Base-by-base conservation (phyloP, 2,329 filamentous ascomycete species). In the Talaromyces rugulosus region DNA sequence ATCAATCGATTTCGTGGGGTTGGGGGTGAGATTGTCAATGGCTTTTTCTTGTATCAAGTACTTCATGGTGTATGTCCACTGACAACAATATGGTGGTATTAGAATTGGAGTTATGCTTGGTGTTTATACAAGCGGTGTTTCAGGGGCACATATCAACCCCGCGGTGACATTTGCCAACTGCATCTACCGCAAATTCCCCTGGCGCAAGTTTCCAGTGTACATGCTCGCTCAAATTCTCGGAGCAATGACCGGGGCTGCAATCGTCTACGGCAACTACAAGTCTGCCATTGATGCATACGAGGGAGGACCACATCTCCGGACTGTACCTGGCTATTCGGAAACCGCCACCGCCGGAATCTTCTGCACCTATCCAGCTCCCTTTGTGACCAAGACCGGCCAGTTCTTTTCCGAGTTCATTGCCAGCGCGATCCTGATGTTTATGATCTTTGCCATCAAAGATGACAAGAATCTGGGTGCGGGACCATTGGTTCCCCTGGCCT, bases 321-420 rank as follows among this genome's bases (percentile, higher is more conserved):
- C 87, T 1, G 88, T 91, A 0, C 82, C 82, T 2, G 75, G 70
- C 8, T 83, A 75, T 47, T 82, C 78, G 8, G 71, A 76, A 30
- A 89, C 83, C 52, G 82, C 87, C 1, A 88, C 87, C 5, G 89
- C 87, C 0, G 87, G 85, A 2, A 85, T 92, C 65, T 91, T 91
- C 72, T 89, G 85, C 79, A 91, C 89, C 0, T 91, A 91, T 68
- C 88, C 89, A 0, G 76, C 74, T 1, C 66, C 69, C 0, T 79
- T 91, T 73, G 81, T 91, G 79, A 87, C 85, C 2, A 85, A 82
- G 56, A 84, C 85, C 0, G 85, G 83, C 55, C 85, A 89, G 75
- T 89, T 90, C 75, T 89, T 91, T 69, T 88, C 85, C 23, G 89
- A 92, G 68, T 88, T 91, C 66, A 80, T 91, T 56, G 86, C 87